These are phyloP conservation scores for Chaetomiaceae sp. DNA, from an alignment of 2,329 filamentous ascomycete species.

Conservation along the genomic window DNA sequence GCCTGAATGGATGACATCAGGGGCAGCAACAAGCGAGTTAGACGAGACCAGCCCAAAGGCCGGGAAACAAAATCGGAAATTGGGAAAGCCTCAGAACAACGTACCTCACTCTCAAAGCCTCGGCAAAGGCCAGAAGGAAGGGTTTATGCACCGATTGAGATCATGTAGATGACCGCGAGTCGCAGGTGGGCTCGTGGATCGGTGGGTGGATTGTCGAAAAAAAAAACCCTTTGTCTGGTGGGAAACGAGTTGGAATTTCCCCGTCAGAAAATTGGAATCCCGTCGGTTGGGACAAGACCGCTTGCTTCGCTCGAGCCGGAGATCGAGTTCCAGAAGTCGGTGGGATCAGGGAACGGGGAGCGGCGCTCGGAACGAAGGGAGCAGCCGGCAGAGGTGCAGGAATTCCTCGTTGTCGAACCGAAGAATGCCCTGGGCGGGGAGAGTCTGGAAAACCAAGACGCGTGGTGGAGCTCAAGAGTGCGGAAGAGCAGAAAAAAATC, in stretches of 20 bases:
- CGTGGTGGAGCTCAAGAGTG: constrained; percentile 20
- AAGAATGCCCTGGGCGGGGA: constrained; percentile 37
- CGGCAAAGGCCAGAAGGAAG: constrained; percentile 22
- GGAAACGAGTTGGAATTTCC: constrained; percentile 8
- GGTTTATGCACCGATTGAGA: constrained; percentile 25
- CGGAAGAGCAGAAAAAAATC: constrained; percentile 17
- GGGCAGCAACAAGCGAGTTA: constrained; percentile 2
- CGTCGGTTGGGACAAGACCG: constrained; percentile 1
- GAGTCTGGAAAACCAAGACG: constrained; percentile 15
- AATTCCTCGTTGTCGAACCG: constrained; percentile 41
- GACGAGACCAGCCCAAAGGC: constrained; percentile 5
- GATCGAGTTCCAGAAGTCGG: constrained; percentile 11
- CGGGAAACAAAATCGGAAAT: constrained; percentile 10
- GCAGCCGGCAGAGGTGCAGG: constrained; percentile 34
- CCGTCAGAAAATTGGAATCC: neutral
- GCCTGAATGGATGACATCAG: constrained; percentile 22
- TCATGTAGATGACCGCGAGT: constrained; percentile 26
- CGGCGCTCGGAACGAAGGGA: constrained; percentile 33
- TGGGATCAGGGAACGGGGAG: constrained; percentile 7
- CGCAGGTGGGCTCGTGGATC: constrained; percentile 8
- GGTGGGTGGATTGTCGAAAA: neutral
- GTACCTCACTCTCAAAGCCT: constrained; percentile 30
- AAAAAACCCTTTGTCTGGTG: constrained; percentile 1
- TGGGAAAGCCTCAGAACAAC: constrained; percentile 12
- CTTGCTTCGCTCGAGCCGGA: constrained; percentile 11